Conservation (phyloP, 495 filamentous ascomycete genomes). For the Articulospora tetracladia region DNA sequence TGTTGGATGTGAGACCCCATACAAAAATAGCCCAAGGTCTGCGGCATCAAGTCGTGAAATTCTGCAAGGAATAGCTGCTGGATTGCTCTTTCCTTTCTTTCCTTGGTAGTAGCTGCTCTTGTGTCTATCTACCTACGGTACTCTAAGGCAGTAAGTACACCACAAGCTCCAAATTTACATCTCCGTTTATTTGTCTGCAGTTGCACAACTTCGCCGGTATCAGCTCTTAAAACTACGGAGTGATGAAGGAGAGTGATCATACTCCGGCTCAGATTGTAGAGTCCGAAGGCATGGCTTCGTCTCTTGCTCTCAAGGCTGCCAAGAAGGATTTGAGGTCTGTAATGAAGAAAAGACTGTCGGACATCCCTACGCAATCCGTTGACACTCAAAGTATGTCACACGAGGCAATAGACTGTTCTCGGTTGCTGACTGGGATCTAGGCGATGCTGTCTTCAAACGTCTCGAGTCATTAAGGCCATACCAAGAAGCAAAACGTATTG, state of each 20-base stretch:
- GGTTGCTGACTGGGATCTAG: slow-evolving; percentile 35
- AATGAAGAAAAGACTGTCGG: slow-evolving; percentile 61
- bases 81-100: too few species aligned
- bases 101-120: too few species aligned
- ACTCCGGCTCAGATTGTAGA: background rate
- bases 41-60: too few species aligned
- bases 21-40: too few species aligned
- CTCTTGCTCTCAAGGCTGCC: slow-evolving; percentile 49
- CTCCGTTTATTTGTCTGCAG: too few species aligned
- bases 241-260: background rate
- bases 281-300: slow-evolving; percentile 15
- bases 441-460: slow-evolving; percentile 48
- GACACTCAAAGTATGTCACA: slow-evolving; percentile 59
- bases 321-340: slow-evolving; percentile 70
- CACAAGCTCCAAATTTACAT: too few species aligned
- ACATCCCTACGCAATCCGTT: slow-evolving; percentile 53
- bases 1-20: too few species aligned
- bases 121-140: too few species aligned
- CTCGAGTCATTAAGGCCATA: slow-evolving; percentile 44
- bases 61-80: too few species aligned
- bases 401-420: slow-evolving; percentile 3
- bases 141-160: too few species aligned
- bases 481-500: slow-evolving; percentile 64
- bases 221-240: background rate
- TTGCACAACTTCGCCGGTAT: too few species aligned